These are phyloP conservation scores for Melastoma malabathricum DNA, from an alignment of 345 rosid species.

Conservation along the genomic window DNA sequence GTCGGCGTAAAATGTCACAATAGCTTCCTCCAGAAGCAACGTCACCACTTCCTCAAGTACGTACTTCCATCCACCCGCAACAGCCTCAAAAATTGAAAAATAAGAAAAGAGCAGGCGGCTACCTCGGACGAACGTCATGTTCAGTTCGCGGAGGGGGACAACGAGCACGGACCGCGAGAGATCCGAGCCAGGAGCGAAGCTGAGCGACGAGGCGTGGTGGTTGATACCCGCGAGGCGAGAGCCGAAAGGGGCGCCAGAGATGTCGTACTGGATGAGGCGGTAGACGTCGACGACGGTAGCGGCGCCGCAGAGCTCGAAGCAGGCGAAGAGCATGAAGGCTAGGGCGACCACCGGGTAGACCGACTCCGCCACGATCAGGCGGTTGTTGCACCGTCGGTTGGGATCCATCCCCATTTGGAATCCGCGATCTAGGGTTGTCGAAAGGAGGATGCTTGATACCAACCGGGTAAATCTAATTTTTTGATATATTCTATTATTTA, in stretches of 20 bases:
- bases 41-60: too few species aligned
- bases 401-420: too few species aligned
- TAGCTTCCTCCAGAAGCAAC: too few species aligned
- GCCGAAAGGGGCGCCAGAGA: constrained; percentile 80
- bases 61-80: too few species aligned
- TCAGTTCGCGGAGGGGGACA: constrained; percentile 66
- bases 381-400: too few species aligned
- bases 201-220: constrained; percentile 80
- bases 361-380: constrained; percentile 8
- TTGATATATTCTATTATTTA: background rate
- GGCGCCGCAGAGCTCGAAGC: constrained; percentile 88
- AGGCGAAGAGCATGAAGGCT: constrained; percentile 62
- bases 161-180: constrained; percentile 82
- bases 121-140: constrained; percentile 60
- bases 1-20: too few species aligned
- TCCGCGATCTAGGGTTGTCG: constrained; percentile 39
- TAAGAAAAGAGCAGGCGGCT: background rate
- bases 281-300: constrained; percentile 95
- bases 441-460: background rate
- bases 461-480: background rate
- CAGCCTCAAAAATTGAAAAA: too few species aligned
- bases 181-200: constrained; percentile 65
- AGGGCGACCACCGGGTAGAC: constrained; percentile 55
- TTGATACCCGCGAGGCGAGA: constrained; percentile 85
- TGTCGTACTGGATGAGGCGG: constrained; percentile 91